Evolutionary conservation across 1,284 basidiomycete genomes (phyloP), one percentile per base, ranked within the genome.

Genomic region (Phenoliferia sp.): DNA sequence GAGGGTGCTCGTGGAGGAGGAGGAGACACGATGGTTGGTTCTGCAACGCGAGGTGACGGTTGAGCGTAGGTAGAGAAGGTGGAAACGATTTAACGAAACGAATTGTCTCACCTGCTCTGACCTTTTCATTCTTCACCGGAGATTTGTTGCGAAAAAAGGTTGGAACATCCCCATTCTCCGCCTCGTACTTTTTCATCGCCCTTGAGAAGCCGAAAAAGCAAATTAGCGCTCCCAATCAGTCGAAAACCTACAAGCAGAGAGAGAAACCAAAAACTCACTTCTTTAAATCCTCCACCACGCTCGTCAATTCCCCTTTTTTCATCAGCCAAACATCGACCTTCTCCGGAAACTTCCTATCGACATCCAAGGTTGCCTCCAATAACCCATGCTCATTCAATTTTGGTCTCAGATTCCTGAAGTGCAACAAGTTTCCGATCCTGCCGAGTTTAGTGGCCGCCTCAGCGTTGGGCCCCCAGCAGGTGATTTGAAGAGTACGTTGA

Each of bases 301-400:
- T 35, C 50, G 32, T 2, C 15, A 3, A n/a, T 7, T 57, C 29
- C 1, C 19, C 0, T 3, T 9, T 15, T 1, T 26, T 32, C 9
- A 54, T 7, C 1, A 67, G 32, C 26, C 12, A 36, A 10, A 69
- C 50, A 10, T 71, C 67, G 19, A 61, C 48, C 6, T 36, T 56
- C 16, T 61, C 33, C 12, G 32, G 22, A 28, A 57, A 69, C 55
- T 44, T 60, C 26, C 1, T 1, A 36, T 69, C 68, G 22, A 64
- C 68, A 32, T 48, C 29, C 59, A 69, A 50, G 2, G 61, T 67
- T n/a, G 54, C 68, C 28, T 69, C 70, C 19, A 72, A 44, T 3
- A 59, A 26, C 2, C 61, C 61, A 19, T 48, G 26, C 28, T 19
- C 19, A 26, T 55, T 36, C 17, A n/a, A n/a, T n/a, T n/a, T n/a